These are phyloP conservation scores for Chlamydomonas incerta DNA, from an alignment of 139 green algal species.

Conservation along the genomic window DNA sequence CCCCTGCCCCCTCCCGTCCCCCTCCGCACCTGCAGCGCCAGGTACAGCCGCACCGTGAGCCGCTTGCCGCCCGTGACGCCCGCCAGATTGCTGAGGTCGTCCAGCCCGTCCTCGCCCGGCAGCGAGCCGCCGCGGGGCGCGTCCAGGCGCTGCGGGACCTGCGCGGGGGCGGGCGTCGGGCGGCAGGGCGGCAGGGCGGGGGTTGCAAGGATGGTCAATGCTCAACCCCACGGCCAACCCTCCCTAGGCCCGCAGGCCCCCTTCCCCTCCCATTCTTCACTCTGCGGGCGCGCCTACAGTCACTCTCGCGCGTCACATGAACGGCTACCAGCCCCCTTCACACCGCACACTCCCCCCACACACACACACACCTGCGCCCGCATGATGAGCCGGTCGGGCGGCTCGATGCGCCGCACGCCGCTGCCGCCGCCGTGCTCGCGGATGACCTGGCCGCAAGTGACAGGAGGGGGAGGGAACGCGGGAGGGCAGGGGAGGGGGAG, in stretches of 20 bases:
- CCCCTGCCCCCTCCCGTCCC: background rate
- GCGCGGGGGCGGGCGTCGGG: background rate
- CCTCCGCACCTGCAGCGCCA: constrained; percentile 21
- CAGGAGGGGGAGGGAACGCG: too few species aligned
- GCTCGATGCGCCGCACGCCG: constrained; percentile 17
- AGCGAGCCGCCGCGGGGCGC: background rate
- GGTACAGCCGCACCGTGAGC: constrained; percentile 32
- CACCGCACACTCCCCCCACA: background rate
- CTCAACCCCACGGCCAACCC: too few species aligned
- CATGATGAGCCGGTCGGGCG: constrained; percentile 58
- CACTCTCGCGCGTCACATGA: too few species aligned
- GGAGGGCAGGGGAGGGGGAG: too few species aligned
- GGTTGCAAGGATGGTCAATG: background rate
- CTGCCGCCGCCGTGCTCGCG: constrained; percentile 53
- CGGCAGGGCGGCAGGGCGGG: background rate
- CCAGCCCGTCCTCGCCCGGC: background rate
- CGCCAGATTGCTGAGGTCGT: constrained; percentile 2
- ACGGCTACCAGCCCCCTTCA: background rate
- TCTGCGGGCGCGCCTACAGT: too few species aligned
- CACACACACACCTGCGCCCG: constrained; percentile 58
- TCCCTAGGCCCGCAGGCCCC: too few species aligned
- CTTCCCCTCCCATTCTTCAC: too few species aligned
- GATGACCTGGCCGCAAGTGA: constrained; percentile 51
- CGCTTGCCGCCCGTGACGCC: background rate
- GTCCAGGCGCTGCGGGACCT: constrained; percentile 37